phyloP scores from a whole-genome alignment of 495 filamentous ascomycete genomes.

The Hyaloscypha finlandica region DNA sequence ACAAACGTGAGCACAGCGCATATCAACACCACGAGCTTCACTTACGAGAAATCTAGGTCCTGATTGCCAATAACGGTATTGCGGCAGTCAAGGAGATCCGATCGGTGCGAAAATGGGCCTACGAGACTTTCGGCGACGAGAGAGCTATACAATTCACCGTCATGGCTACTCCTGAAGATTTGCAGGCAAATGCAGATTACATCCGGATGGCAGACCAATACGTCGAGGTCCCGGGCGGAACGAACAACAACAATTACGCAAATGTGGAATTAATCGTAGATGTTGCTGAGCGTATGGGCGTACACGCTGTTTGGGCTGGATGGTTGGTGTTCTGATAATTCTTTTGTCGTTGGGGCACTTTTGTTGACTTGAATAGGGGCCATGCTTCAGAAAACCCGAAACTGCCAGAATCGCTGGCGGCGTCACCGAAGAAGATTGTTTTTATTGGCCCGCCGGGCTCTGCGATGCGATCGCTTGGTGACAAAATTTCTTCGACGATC shows the following conservation, averaged over 20 bases:
- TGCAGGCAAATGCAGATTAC: slow-evolving; percentile 97
- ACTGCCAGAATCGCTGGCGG: slow-evolving; percentile 91
- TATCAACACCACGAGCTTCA: background rate
- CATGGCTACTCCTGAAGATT: slow-evolving; percentile 99
- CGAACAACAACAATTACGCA: slow-evolving; percentile 99
- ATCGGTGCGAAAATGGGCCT: slow-evolving; percentile 99
- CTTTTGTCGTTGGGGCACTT: background rate
- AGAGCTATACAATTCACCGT: slow-evolving; percentile 98
- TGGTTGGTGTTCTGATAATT: slow-evolving; percentile 61
- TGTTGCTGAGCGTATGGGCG: slow-evolving; percentile 97
- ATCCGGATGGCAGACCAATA: slow-evolving; percentile 99
- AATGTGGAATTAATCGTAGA: slow-evolving; percentile 99
- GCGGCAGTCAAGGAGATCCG: slow-evolving; percentile 98
- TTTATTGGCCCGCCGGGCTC: slow-evolving; percentile 98
- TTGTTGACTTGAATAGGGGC: slow-evolving; percentile 59
- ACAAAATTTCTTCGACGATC: slow-evolving; percentile 99
- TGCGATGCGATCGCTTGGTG: slow-evolving; percentile 97
- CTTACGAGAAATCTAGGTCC: slow-evolving; percentile 59
- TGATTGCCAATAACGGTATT: slow-evolving; percentile 99
- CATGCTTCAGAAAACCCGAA: slow-evolving; percentile 99
- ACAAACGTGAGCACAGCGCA: slow-evolving; percentile 72
- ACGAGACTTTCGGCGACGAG: slow-evolving; percentile 98
- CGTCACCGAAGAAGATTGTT: slow-evolving; percentile 95
- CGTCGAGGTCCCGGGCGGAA: slow-evolving; percentile 97
- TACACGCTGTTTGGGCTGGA: slow-evolving; percentile 98